Evolutionary conservation across 768 basidiomycete genomes (phyloP).

Genomic region (Lactarius indigo): DNA sequence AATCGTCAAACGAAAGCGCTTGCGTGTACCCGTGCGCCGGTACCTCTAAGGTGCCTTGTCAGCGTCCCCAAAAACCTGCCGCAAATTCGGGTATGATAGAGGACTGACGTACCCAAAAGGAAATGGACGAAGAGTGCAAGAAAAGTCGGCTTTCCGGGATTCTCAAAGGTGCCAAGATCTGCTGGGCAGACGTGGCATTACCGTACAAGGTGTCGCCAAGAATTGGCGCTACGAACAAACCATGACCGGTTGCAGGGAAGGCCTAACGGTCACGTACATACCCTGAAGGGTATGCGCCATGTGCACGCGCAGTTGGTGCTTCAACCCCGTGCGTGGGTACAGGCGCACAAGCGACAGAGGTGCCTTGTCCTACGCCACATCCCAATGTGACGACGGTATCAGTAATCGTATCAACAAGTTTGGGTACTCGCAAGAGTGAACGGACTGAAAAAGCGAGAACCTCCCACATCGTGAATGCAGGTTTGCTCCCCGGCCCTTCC

Average conservation of each 20-base stretch:
- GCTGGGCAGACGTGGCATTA: background rate
- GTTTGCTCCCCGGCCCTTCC: background rate
- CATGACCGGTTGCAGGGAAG: background rate
- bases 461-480: constrained; percentile 22
- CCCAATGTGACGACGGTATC: background rate
- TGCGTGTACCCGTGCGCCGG: constrained; percentile 17
- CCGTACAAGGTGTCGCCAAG: constrained; percentile 23
- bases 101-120: constrained; percentile 17
- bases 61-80: background rate
- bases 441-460: constrained; percentile 25
- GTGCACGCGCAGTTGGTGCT: constrained; percentile 27
- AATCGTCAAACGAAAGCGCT: constrained; percentile 23
- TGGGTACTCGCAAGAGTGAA: background rate
- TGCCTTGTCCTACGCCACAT: constrained; percentile 1
- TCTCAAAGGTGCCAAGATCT: background rate
- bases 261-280: constrained; percentile 2
- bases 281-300: constrained; percentile 16
- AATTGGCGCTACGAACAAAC: constrained; percentile 17
- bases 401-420: background rate
- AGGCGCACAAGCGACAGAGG: constrained; percentile 23
- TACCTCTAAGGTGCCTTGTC: constrained; percentile 16
- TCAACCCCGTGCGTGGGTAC: constrained; percentile 23
- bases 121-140: constrained; percentile 24
- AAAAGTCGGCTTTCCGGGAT: constrained; percentile 21
- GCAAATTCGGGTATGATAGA: background rate